Evolutionary conservation across 2,329 filamentous ascomycete species (phyloP).

Genomic region (Tricladium varicosporioides): DNA sequence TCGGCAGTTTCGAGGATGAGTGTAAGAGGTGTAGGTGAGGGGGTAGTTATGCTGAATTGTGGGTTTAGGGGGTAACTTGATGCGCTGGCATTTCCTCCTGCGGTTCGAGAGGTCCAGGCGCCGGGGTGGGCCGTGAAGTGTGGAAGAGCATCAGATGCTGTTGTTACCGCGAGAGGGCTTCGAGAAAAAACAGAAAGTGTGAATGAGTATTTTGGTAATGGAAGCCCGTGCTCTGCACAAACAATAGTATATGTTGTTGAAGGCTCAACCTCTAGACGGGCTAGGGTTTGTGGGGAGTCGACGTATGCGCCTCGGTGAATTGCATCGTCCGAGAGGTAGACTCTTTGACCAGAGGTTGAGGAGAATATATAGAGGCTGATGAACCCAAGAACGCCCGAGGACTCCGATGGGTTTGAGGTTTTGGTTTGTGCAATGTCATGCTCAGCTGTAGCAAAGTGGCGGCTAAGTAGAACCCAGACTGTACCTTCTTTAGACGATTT

Average conservation of each 20-base stretch:
- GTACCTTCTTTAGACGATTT: constrained; percentile 55
- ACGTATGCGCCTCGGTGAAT: constrained; percentile 81
- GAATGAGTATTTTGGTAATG: constrained; percentile 74
- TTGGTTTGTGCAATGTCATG: constrained; percentile 52
- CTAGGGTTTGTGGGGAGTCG: constrained; percentile 87
- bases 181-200: constrained; percentile 81
- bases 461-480: constrained; percentile 82
- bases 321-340: constrained; percentile 71
- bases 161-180: constrained; percentile 55
- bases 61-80: constrained; percentile 81
- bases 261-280: constrained; percentile 62
- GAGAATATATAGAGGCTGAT: constrained; percentile 85
- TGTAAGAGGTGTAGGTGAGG: constrained; percentile 58
- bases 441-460: constrained; percentile 76
- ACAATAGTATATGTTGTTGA: constrained; percentile 57
- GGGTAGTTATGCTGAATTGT: constrained; percentile 70
- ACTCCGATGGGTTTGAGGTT: constrained; percentile 27
- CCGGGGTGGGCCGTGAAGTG: constrained; percentile 55
- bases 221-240: constrained; percentile 75
- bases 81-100: constrained; percentile 80
- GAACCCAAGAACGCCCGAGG: constrained; percentile 58
- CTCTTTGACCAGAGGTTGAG: constrained; percentile 59
- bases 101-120: constrained; percentile 74
- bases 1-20: constrained; percentile 70
- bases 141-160: constrained; percentile 44